Evolutionary conservation across 2,329 filamentous ascomycete species (phyloP).

Genomic region (Monascus ruber): DNA sequence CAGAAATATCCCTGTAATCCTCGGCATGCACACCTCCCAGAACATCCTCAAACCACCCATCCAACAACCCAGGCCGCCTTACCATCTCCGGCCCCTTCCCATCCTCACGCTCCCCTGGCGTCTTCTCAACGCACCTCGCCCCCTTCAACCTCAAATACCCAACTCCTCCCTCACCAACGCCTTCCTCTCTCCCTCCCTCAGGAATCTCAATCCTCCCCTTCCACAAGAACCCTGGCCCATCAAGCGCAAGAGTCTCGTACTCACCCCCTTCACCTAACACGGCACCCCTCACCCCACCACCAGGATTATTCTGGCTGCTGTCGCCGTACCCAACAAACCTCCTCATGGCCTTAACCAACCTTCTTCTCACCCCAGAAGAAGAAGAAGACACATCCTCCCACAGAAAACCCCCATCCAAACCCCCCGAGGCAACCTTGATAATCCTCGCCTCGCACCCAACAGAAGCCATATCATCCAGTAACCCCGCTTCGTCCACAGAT

Average conservation of each 20-base stretch:
- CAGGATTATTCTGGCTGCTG: constrained; percentile 35
- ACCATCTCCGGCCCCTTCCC: constrained; percentile 15
- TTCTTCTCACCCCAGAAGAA: constrained; percentile 35
- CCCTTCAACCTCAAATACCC: constrained; percentile 56
- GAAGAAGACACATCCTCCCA: constrained; percentile 61
- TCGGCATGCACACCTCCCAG: constrained; percentile 13
- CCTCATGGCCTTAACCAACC: constrained; percentile 38
- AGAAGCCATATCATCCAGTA: constrained; percentile 71
- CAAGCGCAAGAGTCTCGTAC: constrained; percentile 83
- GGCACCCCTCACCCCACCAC: constrained; percentile 44
- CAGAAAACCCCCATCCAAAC: constrained; percentile 66
- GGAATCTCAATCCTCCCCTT: constrained; percentile 55
- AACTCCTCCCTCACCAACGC: constrained; percentile 63
- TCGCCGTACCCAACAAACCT: constrained; percentile 39
- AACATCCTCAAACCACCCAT: constrained; percentile 45
- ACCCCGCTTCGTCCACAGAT: constrained; percentile 22
- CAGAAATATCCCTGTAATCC: background rate
- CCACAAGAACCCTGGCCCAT: constrained; percentile 66
- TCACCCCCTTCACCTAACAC: constrained; percentile 88
- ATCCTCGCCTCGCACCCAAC: constrained; percentile 77
- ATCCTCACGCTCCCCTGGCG: constrained; percentile 24
- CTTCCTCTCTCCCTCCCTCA: constrained; percentile 41
- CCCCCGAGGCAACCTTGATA: constrained; percentile 88
- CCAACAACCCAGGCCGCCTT: constrained; percentile 53
- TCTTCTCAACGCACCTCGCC: constrained; percentile 39